Evolutionary conservation across 352 stramenopile species (phyloP).

Genomic region (Phytopythium kandeliae): DNA sequence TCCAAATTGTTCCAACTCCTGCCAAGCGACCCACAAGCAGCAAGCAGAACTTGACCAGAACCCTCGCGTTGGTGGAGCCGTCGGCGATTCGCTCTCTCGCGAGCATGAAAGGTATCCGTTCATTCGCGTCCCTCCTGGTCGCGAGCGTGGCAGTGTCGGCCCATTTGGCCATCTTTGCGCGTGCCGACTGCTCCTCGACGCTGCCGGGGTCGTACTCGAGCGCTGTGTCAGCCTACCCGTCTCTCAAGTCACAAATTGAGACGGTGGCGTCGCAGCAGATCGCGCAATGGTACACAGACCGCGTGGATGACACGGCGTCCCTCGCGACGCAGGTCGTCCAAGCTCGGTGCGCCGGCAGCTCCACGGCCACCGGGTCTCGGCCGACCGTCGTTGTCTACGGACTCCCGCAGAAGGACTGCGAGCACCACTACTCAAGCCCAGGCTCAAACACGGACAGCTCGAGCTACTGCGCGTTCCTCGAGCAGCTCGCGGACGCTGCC

Average conservation of each 20-base stretch:
- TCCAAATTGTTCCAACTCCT: neutral
- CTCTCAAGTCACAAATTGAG: slow-evolving; percentile 31
- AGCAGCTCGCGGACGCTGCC: slow-evolving; percentile 20
- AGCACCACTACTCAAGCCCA: slow-evolving; percentile 28
- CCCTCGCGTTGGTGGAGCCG: neutral
- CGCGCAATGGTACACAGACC: slow-evolving; percentile 54
- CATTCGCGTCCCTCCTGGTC: neutral
- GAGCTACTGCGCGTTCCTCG: slow-evolving; percentile 37
- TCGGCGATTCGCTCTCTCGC: neutral
- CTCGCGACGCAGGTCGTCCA: slow-evolving; percentile 20
- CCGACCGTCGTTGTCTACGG: slow-evolving; percentile 54
- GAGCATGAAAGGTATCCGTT: neutral
- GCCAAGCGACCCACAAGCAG: neutral
- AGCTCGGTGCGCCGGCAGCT: neutral
- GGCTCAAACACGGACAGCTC: slow-evolving; percentile 22
- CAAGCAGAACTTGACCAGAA: neutral
- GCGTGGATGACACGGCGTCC: slow-evolving; percentile 13
- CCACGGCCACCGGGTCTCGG: slow-evolving; percentile 3
- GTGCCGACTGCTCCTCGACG: neutral
- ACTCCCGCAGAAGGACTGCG: slow-evolving; percentile 54
- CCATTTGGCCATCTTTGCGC: neutral
- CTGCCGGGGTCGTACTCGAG: neutral
- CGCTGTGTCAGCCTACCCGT: slow-evolving; percentile 21
- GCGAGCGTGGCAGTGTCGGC: neutral
- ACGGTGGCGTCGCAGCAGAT: slow-evolving; percentile 23